Conservation (phyloP, 805 yeast species). For the Yamadazyma laniorum region DNA sequence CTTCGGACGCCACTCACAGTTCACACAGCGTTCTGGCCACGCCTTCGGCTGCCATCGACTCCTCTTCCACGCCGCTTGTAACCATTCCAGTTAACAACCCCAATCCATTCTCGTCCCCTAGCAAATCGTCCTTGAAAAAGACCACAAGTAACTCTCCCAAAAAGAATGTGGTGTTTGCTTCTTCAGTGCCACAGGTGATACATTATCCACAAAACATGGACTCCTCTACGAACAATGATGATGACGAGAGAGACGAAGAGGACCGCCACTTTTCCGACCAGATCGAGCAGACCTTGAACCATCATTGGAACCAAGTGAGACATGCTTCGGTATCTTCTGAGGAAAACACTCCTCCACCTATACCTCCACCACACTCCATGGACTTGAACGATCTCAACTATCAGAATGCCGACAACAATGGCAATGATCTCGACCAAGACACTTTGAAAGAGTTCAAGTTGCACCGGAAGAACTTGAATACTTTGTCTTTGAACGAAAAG, state of each 20-base stretch:
- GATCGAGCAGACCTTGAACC: constrained; percentile 21
- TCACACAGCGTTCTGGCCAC: neutral
- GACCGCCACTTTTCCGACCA: constrained; percentile 12
- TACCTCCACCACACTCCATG: constrained; percentile 27
- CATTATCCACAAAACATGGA: constrained; percentile 20
- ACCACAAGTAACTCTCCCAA: constrained; percentile 30
- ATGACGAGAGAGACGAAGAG: constrained; percentile 6
- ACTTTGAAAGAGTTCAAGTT: constrained; percentile 19
- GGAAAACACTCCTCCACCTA: constrained; percentile 24
- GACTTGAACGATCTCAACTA: constrained; percentile 11
- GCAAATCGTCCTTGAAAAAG: constrained; percentile 39
- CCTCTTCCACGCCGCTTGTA: neutral
- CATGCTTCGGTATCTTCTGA: constrained; percentile 15
- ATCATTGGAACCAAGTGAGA: constrained; percentile 15
- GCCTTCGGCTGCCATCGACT: neutral
- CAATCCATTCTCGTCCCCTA: constrained; percentile 27
- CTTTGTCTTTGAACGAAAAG: constrained; percentile 43
- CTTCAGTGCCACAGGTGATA: constrained; percentile 30
- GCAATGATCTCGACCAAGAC: constrained; percentile 16
- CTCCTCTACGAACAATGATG: constrained; percentile 5
- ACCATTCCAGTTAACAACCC: neutral
- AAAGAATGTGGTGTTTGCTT: constrained; percentile 37
- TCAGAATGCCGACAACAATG: constrained; percentile 8
- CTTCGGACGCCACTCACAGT: constrained; percentile 2
- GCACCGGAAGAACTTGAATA: constrained; percentile 25